These are phyloP conservation scores for Trichomonascaceae sp. DNA, from an alignment of 1,139 yeast species.

Conservation along the genomic window DNA sequence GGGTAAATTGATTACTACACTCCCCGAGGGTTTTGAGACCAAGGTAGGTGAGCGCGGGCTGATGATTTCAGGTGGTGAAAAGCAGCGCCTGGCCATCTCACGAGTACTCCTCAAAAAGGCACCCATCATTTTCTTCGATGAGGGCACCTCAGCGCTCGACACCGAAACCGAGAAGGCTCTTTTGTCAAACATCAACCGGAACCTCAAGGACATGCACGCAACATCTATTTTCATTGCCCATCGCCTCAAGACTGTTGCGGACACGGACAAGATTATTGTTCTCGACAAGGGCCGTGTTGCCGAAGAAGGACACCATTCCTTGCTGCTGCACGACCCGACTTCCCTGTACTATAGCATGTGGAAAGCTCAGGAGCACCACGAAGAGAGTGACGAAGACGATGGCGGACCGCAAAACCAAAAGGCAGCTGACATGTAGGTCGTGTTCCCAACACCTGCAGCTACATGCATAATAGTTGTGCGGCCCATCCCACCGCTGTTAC, in stretches of 20 bases:
- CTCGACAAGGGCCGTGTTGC: conserved; percentile 63
- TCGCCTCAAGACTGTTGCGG: conserved; percentile 84
- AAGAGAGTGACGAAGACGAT: conserved; percentile 26
- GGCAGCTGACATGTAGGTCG: too few relatives aligned
- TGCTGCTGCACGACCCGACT: conserved; percentile 37
- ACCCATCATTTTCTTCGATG: conserved; percentile 89
- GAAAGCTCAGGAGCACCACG: conserved; percentile 79
- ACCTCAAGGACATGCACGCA: conserved; percentile 42
- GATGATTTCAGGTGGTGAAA: conserved; percentile 98
- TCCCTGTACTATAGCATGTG: conserved; percentile 71
- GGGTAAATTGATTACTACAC: conserved; percentile 44
- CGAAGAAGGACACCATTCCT: conserved; percentile 76
- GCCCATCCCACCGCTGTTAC: too few relatives aligned
- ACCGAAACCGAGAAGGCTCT: conserved; percentile 90
- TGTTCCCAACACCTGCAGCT: too few relatives aligned
- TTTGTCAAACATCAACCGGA: conserved; percentile 52
- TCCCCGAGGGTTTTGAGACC: conserved; percentile 78
- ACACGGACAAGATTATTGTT: conserved; percentile 86
- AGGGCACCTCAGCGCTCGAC: conserved; percentile 93
- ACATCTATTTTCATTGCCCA: conserved; percentile 93
- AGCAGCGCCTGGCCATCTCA: conserved; percentile 89
- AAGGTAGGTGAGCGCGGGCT: conserved; percentile 96
- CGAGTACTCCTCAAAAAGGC: conserved; percentile 72
- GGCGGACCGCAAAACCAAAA: too few relatives aligned
- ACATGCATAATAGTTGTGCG: too few relatives aligned